These are phyloP conservation scores for Tilletia indica DNA, from an alignment of 1,284 basidiomycete genomes.

Conservation along the genomic window DNA sequence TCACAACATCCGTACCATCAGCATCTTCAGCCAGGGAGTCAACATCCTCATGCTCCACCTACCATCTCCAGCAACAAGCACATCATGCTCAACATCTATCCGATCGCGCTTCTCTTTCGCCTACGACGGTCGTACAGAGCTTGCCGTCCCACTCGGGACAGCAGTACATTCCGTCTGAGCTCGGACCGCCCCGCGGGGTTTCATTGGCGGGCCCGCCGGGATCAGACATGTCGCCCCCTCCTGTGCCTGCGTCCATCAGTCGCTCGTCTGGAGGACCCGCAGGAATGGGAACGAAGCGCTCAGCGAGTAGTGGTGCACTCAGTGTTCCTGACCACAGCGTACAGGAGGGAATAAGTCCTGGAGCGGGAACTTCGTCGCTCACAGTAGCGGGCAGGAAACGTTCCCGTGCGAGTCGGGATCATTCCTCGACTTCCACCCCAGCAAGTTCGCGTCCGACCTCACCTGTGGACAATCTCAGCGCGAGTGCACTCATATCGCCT, in stretches of 20 bases:
- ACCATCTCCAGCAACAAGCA: too few species aligned
- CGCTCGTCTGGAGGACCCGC: not conserved
- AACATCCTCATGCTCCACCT: not conserved
- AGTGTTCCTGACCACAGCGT: not conserved
- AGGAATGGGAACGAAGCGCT: not conserved
- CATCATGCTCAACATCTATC: not conserved
- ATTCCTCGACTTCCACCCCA: not conserved
- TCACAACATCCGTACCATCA: not conserved
- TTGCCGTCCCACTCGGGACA: not conserved
- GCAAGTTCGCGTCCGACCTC: not conserved
- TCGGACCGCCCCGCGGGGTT: not conserved
- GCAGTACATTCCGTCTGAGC: not conserved
- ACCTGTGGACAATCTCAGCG: not conserved
- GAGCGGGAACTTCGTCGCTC: not conserved
- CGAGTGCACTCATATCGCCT: too few species aligned
- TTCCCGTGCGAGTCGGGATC: not conserved
- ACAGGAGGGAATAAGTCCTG: not conserved
- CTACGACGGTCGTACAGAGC: not conserved
- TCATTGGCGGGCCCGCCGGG: not conserved
- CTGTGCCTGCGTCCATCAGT: not conserved
- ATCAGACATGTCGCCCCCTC: slow-evolving; percentile 13
- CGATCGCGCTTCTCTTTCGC: not conserved
- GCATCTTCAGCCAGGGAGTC: not conserved
- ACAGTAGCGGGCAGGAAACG: not conserved
- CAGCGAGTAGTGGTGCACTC: not conserved